Evolutionary conservation across 148 eudicot species (phyloP).

Genomic region (Euryodendron excelsum): DNA sequence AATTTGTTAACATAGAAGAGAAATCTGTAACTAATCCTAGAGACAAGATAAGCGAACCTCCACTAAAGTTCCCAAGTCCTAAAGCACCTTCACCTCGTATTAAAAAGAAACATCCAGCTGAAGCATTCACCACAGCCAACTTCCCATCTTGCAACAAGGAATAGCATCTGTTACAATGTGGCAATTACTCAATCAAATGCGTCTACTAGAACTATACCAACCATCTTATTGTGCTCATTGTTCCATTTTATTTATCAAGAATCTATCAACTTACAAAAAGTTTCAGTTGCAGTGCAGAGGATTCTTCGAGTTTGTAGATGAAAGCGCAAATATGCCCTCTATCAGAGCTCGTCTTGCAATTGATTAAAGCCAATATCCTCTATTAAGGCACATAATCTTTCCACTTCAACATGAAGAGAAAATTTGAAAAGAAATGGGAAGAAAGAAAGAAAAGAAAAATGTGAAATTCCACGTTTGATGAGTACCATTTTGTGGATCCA

Average conservation of each 20-base stretch:
- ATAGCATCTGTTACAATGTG: neutral
- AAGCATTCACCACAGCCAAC: neutral
- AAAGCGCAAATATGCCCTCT: neutral
- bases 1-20: neutral
- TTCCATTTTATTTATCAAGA: neutral
- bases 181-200: neutral
- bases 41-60: neutral
- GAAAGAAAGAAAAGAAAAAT: neutral
- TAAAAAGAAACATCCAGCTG: neutral
- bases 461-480: neutral
- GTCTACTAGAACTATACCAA: too few relatives aligned
- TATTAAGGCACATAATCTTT: neutral
- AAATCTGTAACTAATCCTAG: neutral
- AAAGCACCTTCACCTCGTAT: neutral
- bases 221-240: too few relatives aligned
- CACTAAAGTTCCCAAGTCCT: neutral
- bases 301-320: neutral
- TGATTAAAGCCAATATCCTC: neutral
- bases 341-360: neutral
- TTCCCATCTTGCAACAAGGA: too few relatives aligned
- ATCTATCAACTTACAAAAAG: neutral
- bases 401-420: neutral
- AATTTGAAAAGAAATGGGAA: neutral
- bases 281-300: neutral
- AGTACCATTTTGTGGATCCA: neutral